phyloP scores from a whole-genome alignment of 2,329 filamentous ascomycete species.

The Trichoderma gracile region DNA sequence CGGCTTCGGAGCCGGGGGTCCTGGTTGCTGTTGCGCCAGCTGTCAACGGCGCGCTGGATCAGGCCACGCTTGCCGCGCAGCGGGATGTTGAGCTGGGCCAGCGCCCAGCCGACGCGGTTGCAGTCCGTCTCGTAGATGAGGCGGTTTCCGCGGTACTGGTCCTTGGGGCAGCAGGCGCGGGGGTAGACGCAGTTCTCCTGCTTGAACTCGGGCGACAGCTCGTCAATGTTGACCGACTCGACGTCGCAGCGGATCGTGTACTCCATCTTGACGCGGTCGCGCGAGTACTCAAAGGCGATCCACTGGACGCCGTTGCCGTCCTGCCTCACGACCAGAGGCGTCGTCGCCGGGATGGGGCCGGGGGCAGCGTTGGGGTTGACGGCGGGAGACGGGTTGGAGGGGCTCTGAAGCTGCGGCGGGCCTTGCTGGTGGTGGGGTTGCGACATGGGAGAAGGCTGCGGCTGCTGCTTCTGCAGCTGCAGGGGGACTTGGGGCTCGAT shows the following conservation, averaged over 20 bases:
- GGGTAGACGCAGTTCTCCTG: slow-evolving; percentile 98
- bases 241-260: slow-evolving; percentile 98
- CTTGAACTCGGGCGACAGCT: slow-evolving; percentile 85
- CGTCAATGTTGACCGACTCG: slow-evolving; percentile 90
- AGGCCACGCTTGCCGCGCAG: slow-evolving; percentile 90
- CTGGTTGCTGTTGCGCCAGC: slow-evolving; percentile 98
- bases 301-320: slow-evolving; percentile 97
- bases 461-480: slow-evolving; percentile 58
- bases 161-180: slow-evolving; percentile 89
- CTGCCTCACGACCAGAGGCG: slow-evolving; percentile 88
- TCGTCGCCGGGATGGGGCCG: slow-evolving; percentile 94
- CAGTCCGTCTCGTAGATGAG: slow-evolving; percentile 97
- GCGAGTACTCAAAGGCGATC: slow-evolving; percentile 98
- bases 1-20: slow-evolving; percentile 88
- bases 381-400: slow-evolving; percentile 45
- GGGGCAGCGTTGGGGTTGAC: slow-evolving; percentile 90
- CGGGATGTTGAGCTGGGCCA: slow-evolving; percentile 89
- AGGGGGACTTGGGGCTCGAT: slow-evolving; percentile 63
- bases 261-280: slow-evolving; percentile 98
- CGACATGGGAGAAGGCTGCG: slow-evolving; percentile 47
- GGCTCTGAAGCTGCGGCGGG: slow-evolving; percentile 44
- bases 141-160: slow-evolving; percentile 94
- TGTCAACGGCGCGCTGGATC: slow-evolving; percentile 96
- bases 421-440: slow-evolving; percentile 42
- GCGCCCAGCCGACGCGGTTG: slow-evolving; percentile 98